A percentile compares a stretch with the other conserved stretches of the same genome.
Evolutionary conservation across 306 rosid genomes (phyloP).

Genomic region (Prunus mongolica): DNA sequence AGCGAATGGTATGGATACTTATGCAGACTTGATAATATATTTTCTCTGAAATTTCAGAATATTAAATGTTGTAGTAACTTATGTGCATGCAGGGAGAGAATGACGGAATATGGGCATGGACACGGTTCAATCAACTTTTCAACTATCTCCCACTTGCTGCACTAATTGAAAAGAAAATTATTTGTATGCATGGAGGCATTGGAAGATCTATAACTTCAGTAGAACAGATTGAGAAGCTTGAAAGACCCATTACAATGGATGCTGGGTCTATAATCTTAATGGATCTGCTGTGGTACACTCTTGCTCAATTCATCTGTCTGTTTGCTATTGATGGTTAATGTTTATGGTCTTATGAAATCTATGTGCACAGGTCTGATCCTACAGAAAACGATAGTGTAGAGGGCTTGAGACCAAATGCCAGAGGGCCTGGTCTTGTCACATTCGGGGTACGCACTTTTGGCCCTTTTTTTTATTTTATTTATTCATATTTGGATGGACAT

Average conservation of each 20-base stretch:
- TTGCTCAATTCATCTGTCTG: constrained; percentile 11
- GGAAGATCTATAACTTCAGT: constrained; percentile 93
- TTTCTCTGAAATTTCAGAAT: constrained; percentile 16
- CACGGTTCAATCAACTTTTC: constrained; percentile 98
- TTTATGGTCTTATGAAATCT: constrained; percentile 16
- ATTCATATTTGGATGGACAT: not conserved
- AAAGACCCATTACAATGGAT: constrained; percentile 98
- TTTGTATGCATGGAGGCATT: constrained; percentile 99
- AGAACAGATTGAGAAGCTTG: constrained; percentile 97
- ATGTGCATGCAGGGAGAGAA: constrained; percentile 75
- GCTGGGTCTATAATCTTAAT: constrained; percentile 94
- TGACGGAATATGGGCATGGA: constrained; percentile 99
- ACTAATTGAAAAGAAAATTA: constrained; percentile 92
- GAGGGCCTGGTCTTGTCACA: constrained; percentile 99
- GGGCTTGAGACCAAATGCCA: constrained; percentile 99
- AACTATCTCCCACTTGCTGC: constrained; percentile 98
- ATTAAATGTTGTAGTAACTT: constrained; percentile 27
- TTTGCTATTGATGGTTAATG: not conserved
- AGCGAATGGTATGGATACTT: constrained; percentile 78
- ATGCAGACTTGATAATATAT: constrained; percentile 16
- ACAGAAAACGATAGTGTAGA: constrained; percentile 97
- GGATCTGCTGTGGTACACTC: constrained; percentile 87
- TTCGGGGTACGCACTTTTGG: constrained; percentile 69
- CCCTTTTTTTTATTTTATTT: not conserved
- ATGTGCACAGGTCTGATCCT: constrained; percentile 89